Evolutionary conservation across 2,329 filamentous ascomycete genomes (phyloP).

Genomic region (Cladosporium sp.): DNA sequence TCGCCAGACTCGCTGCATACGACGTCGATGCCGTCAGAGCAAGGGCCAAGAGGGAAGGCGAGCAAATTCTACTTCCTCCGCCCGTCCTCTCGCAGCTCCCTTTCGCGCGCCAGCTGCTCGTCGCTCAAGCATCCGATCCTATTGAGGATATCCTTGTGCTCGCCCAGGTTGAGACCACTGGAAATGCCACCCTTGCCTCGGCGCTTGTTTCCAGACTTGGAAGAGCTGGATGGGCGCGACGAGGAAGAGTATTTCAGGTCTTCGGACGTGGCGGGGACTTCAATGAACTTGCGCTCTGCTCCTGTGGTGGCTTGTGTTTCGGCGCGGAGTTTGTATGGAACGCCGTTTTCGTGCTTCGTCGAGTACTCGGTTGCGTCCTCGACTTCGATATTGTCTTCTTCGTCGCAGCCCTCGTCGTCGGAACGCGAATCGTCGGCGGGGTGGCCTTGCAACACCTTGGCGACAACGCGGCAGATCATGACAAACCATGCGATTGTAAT

Average conservation of each 20-base stretch:
- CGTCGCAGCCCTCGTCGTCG: constrained; percentile 67
- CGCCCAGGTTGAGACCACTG: constrained; percentile 51
- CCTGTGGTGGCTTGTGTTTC: constrained; percentile 10
- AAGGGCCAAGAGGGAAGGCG: background rate
- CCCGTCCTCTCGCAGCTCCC: constrained; percentile 22
- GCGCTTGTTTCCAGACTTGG: constrained; percentile 26
- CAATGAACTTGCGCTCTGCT: constrained; percentile 34
- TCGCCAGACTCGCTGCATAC: background rate
- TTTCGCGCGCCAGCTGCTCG: constrained; percentile 31
- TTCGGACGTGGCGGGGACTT: constrained; percentile 74
- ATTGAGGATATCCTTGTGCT: constrained; percentile 75
- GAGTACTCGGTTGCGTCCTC: constrained; percentile 24
- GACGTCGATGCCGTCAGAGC: background rate
- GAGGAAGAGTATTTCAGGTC: constrained; percentile 44
- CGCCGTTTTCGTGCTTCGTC: constrained; percentile 24
- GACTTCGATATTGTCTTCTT: constrained; percentile 57
- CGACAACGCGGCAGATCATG: constrained; percentile 80
- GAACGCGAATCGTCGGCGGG: constrained; percentile 82
- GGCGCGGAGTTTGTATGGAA: constrained; percentile 12
- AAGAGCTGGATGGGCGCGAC: constrained; percentile 1
- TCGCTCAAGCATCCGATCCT: constrained; percentile 65
- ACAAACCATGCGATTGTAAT: constrained; percentile 84
- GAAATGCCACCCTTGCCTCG: constrained; percentile 49
- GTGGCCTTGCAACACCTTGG: constrained; percentile 71
- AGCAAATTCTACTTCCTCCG: constrained; percentile 9